Evolutionary conservation across 306 rosid species (phyloP), one percentile per base, ranked within the genome.

Genomic region (Cicer pinnatifidum): DNA sequence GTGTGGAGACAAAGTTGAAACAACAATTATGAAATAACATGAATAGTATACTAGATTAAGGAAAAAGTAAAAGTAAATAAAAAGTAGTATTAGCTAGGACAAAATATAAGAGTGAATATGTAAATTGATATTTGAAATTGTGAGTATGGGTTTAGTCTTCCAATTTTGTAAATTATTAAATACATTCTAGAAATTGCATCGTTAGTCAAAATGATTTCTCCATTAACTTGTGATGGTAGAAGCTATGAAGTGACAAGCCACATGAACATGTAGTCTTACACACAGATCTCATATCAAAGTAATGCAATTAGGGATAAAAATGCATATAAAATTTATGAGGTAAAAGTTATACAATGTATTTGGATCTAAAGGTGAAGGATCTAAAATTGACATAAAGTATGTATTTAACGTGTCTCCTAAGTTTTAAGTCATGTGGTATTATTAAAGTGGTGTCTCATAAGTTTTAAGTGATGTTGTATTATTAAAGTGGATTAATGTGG

Each of bases 51-150:
- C 59, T 67, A 73, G 53, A 82, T 16, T 64, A 78, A 33, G 75
- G 71, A 76, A 72, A 80, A 79, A 72, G 72, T 44, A 48, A 84
- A 81, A 83, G 86, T 53, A 67, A 63, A 79, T 79, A 67, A 75
- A 85, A 77, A 73, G 82, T 11, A 77, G 53, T 50, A 45, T 51
- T 52, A 61, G 11, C 17, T 10, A 15, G 11, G 53, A 50, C 54
- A 67, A 45, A 35, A 53, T 50, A 20, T 9, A 15, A 11, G 12
- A 11, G 12, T 46, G 33, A 23, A 28, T 28, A 28, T n/a, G 6
- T 11, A 46, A 46, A 11, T 46, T 46, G 52, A 10, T 46, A n/a
- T 11, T 46, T 13, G 16, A 46, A 46, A 46, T 11, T 46, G 52
- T 11, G 52, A 11, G 7, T 1, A 11, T 11, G 1, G 1, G 6